These are phyloP conservation scores for Gynostemma pentaphyllum DNA, from an alignment of 306 rosid species.

Conservation along the genomic window DNA sequence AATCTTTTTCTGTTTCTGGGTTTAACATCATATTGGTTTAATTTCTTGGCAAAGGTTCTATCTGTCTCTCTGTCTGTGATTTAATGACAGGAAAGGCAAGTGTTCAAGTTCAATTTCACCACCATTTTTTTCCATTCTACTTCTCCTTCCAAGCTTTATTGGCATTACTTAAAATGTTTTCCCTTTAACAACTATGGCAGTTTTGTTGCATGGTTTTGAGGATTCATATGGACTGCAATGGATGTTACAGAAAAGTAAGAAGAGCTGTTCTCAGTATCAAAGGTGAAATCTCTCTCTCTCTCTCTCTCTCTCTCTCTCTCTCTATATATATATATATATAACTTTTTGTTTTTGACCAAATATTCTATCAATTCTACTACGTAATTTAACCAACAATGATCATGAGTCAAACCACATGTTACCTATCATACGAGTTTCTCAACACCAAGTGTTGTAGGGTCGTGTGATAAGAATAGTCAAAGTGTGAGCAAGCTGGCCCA, in stretches of 20 bases:
- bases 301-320: neutral
- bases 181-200: constrained; percentile 10
- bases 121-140: neutral
- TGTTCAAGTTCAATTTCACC: constrained; percentile 3
- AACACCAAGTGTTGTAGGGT: too few species aligned
- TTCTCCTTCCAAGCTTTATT: constrained; percentile 1
- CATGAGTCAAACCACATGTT: too few species aligned
- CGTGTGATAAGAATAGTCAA: too few species aligned
- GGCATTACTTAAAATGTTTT: constrained; percentile 3
- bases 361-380: neutral
- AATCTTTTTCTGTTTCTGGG: neutral
- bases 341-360: neutral
- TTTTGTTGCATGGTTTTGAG: constrained; percentile 8
- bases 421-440: too few species aligned
- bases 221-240: constrained; percentile 14
- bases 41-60: constrained; percentile 3
- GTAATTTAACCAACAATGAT: too few species aligned
- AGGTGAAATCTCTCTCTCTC: neutral
- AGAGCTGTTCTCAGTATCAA: constrained; percentile 9
- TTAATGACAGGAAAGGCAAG: constrained; percentile 11
- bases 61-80: neutral
- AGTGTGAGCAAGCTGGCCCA: too few species aligned
- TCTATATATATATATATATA: too few species aligned
- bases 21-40: neutral
- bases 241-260: constrained; percentile 12